Evolutionary conservation across 495 filamentous ascomycete genomes (phyloP).

Genomic region (Bryoglossum gracile): DNA sequence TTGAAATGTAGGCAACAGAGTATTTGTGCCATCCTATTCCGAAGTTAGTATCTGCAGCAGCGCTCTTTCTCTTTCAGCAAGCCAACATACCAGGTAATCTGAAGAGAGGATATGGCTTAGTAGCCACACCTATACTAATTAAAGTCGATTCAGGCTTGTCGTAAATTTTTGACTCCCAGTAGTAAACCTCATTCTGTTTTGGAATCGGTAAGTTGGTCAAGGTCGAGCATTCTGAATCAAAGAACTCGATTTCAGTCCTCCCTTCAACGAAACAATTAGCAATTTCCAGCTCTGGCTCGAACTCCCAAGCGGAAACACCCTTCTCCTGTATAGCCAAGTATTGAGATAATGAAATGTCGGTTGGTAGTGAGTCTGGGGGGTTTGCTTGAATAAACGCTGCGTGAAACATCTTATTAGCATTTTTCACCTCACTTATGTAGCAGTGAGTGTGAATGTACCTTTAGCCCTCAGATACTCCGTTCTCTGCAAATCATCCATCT

Average conservation of each 20-base stretch:
- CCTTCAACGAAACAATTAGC: conserved; percentile 98
- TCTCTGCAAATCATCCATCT: conserved; percentile 89
- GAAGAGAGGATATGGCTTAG: conserved; percentile 95
- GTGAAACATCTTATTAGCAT: conserved; percentile 11
- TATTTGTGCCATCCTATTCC: conserved; percentile 76
- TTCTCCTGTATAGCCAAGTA: conserved; percentile 98
- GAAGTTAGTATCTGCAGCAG: conserved; percentile 13
- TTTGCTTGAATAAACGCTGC: conserved; percentile 90
- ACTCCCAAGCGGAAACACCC: conserved; percentile 97
- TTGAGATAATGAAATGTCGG: conserved; percentile 95
- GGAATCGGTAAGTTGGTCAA: conserved; percentile 94
- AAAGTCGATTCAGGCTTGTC: conserved; percentile 86
- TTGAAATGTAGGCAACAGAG: conserved; percentile 84
- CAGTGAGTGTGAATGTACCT: conserved; percentile 49
- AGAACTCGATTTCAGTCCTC: conserved; percentile 96
- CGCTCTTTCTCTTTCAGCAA: background rate
- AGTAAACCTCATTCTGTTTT: conserved; percentile 98
- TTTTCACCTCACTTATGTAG: background rate
- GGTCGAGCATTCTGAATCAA: conserved; percentile 93
- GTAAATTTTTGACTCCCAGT: conserved; percentile 98
- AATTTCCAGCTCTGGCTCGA: conserved; percentile 95
- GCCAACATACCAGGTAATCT: conserved; percentile 68
- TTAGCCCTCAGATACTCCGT: conserved; percentile 91
- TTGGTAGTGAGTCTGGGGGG: conserved; percentile 89
- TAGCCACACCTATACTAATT: conserved; percentile 85